Base-by-base conservation (phyloP, 169 alveolate genomes). In the Ophryocystis elektroscirrha region DNA sequence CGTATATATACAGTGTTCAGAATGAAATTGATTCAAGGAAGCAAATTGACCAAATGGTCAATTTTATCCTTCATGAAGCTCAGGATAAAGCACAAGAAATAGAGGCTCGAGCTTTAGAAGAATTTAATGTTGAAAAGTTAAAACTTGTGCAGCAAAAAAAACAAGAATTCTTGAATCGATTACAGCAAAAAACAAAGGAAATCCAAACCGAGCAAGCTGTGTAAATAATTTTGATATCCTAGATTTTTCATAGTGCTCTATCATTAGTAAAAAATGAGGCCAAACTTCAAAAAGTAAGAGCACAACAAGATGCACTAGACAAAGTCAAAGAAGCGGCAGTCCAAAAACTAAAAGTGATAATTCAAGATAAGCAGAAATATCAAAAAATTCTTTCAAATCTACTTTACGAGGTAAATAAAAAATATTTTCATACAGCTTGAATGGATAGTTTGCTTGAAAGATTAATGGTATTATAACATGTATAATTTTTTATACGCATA, bases 31-130 rank as follows among this genome's bases (percentile, higher is more conserved):
- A 83, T 43, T 90, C 93, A 45, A 87, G 74, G 59, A 66, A 68
- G 38, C 93, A 83, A 59, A 81, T 83, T 46, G 83, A 76, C 63
- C 93, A 83, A 60, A 83, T 83, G 93, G 85, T 81, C 19, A 74
- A 72, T 71, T 83, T 83, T 79, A 83, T 83, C 58, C 59, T 83
- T 42, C 80, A 83, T 60, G 93, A 83, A 54, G 93, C 93, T 19
- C 74, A 76, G 56, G 93, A 83, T 66, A 83, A 82, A 51, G 89
- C 93, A 0, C 83, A 76, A 54, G 89, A 81, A 60, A 81, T 83
- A 22, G 91, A 81, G 48, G 85, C 91, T 3, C 76, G 79, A 29
- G 85, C 93, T 7, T 42, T 75, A 46, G 91, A 83, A 61, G 93
- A 83, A 51, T 83, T 78, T 59, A 83, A 83, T 54, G 72, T 83